A percentile compares a stretch with the other conserved stretches of the same genome.
Evolutionary conservation across 2,329 filamentous ascomycete species (phyloP).

Genomic region (Coleophoma cylindrospora): DNA sequence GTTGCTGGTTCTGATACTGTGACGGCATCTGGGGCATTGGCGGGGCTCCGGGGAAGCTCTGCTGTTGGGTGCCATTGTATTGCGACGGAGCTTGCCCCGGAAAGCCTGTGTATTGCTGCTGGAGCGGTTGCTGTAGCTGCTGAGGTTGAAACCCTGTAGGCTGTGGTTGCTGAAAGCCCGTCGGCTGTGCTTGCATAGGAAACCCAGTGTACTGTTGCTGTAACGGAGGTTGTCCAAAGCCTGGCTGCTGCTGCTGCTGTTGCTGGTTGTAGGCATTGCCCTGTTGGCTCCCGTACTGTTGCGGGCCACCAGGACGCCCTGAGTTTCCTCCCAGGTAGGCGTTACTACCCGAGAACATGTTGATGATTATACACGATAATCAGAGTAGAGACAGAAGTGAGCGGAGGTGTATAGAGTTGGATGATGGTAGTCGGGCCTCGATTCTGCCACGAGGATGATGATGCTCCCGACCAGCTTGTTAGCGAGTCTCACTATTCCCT

Average conservation of each 20-base stretch:
- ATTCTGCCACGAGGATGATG: not conserved
- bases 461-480: no score
- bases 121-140: slow-evolving; percentile 38
- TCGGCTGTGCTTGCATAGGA: slow-evolving; percentile 24
- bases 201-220: slow-evolving; percentile 25
- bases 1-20: slow-evolving; percentile 21
- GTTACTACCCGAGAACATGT: slow-evolving; percentile 89
- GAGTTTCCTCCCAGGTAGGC: slow-evolving; percentile 77
- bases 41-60: slow-evolving; percentile 27
- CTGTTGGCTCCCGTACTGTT: slow-evolving; percentile 40
- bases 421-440: not conserved
- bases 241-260: slow-evolving; percentile 31
- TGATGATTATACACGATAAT: slow-evolving; percentile 10
- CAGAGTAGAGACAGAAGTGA: slow-evolving; percentile 7
- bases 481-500: no score
- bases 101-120: slow-evolving; percentile 58
- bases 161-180: slow-evolving; percentile 43
- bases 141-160: slow-evolving; percentile 51
- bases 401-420: slow-evolving; percentile 4
- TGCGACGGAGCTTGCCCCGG: slow-evolving; percentile 38
- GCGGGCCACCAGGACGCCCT: slow-evolving; percentile 66
- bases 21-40: slow-evolving; percentile 27
- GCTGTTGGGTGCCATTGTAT: slow-evolving; percentile 42
- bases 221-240: slow-evolving; percentile 27
- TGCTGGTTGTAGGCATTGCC: slow-evolving; percentile 19